Percentiles rank a stretch among this genome's conserved stretches.
These are phyloP conservation scores for Pyrenula aspistea DNA, from an alignment of 495 filamentous ascomycete genomes.

Conservation along the genomic window DNA sequence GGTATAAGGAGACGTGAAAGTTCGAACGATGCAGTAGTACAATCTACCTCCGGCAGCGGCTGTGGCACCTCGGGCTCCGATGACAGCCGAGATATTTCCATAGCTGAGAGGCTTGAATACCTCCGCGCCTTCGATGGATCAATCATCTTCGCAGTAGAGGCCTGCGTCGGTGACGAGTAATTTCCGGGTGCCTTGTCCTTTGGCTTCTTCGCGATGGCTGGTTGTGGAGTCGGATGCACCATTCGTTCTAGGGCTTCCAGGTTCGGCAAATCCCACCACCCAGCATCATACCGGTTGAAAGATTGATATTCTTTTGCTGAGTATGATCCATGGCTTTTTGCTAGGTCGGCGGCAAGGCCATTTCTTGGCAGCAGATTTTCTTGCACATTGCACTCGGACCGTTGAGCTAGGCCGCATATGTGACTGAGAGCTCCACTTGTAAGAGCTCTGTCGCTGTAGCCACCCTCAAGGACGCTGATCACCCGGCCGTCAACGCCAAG, in stretches of 20 bases:
- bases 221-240: conserved; percentile 31
- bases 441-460: conserved; percentile 85
- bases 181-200: conserved; percentile 43
- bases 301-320: background rate
- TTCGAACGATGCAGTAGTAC: conserved; percentile 72
- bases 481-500: conserved; percentile 69
- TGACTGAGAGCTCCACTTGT: conserved; percentile 83
- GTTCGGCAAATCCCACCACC: conserved; percentile 63
- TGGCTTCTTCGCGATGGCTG: conserved; percentile 29
- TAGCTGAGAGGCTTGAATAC: conserved; percentile 19
- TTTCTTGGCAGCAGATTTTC: background rate
- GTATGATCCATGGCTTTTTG: background rate
- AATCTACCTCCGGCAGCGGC: conserved; percentile 65
- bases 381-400: background rate
- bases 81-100: conserved; percentile 15
- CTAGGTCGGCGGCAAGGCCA: background rate
- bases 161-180: conserved; percentile 64
- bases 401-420: conserved; percentile 54
- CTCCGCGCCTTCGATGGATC: conserved; percentile 41
- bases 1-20: conserved; percentile 77
- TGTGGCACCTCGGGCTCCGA: conserved; percentile 26
- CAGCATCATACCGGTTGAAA: conserved; percentile 37
- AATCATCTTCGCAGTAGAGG: conserved; percentile 64
- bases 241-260: conserved; percentile 56
- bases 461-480: conserved; percentile 88